Evolutionary conservation across 345 rosid species (phyloP), one percentile per base, ranked within the genome.

Genomic region (Melaleuca quinquenervia): DNA sequence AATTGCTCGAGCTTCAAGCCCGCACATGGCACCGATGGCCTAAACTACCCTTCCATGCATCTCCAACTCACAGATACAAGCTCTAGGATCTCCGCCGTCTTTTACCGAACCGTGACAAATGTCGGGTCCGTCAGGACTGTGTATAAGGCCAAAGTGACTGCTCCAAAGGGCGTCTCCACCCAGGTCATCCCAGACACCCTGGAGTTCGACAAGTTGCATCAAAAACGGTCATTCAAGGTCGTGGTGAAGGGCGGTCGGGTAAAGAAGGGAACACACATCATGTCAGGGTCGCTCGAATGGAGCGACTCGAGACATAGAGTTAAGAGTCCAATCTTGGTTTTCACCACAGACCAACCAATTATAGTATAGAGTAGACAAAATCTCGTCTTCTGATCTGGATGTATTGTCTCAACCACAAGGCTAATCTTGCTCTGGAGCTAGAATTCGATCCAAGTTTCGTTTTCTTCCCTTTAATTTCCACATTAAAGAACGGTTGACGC

Each of bases 41-140:
- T 97, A 49, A 97, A 97, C 87, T 96, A 96, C 76, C 99, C 99
- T 45, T 87, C 98, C 12, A 95, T 97, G 96, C 97, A 95, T 52
- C 83, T 83, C 50, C 95, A 92, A 54, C 85, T 95, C 64, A 87
- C 70, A 20, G n/a, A 55, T 1, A 29, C 70, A 4, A 82, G 84
- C 1, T 84, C 90, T 14, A 85, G 60, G 21, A 90, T 95, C 44
- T 87, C 90, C 1, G 98, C 93, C 0, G 82, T 90, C 76, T 97
- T 95, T 86, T 84, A 91, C 89, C 88, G 98, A 75, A 94, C 90
- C 3, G 96, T 94, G 82, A 97, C 93, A 45, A 50, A 92, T 48
- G 98, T 95, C 0, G 96, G 93, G 49, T 54, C 53, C 5, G 91
- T 87, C 10, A 86, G 86, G 5, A 91, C 97, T 18, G 85, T 52